Conservation (phyloP, 306 rosid genomes). For the Rubus parviflorus region DNA sequence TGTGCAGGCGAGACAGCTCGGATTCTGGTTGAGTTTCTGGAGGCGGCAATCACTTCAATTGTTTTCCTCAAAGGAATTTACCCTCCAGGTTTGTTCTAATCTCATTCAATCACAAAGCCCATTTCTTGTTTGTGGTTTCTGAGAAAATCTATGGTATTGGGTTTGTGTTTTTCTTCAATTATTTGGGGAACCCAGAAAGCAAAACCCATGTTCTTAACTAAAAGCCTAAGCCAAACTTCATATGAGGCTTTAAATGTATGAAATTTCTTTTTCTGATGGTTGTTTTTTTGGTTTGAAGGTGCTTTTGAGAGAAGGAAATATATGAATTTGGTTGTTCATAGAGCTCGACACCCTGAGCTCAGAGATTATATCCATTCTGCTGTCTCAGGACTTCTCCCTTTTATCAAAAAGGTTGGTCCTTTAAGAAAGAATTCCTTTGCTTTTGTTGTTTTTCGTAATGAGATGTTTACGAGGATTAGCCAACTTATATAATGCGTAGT, state of each 20-base stretch:
- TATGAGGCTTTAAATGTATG: neutral
- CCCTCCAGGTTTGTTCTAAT: conserved; percentile 59
- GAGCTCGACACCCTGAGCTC: conserved; percentile 81
- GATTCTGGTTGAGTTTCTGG: conserved; percentile 79
- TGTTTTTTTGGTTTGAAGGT: conserved; percentile 45
- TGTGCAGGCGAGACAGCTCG: conserved; percentile 52
- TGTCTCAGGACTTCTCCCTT: conserved; percentile 72
- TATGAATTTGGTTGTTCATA: conserved; percentile 82
- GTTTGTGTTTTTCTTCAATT: neutral
- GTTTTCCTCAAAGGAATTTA: conserved; percentile 84
- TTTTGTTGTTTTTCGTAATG: neutral
- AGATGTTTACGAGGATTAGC: neutral
- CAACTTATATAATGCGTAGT: neutral
- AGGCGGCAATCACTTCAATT: conserved; percentile 68
- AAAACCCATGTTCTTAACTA: neutral
- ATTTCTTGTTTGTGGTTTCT: conserved; percentile 31
- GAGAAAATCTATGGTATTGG: neutral
- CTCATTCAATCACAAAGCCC: conserved; percentile 1
- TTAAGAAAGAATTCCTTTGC: neutral
- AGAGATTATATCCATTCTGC: conserved; percentile 76
- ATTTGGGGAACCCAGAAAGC: conserved; percentile 6
- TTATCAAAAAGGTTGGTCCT: conserved; percentile 61
- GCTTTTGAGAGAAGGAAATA: conserved; percentile 88
- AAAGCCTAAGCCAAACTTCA: neutral
- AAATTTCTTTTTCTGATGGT: conserved; percentile 1